These are phyloP conservation scores for Ceratobasidium sp. DNA, from an alignment of 1,284 basidiomycete genomes.

Conservation along the genomic window DNA sequence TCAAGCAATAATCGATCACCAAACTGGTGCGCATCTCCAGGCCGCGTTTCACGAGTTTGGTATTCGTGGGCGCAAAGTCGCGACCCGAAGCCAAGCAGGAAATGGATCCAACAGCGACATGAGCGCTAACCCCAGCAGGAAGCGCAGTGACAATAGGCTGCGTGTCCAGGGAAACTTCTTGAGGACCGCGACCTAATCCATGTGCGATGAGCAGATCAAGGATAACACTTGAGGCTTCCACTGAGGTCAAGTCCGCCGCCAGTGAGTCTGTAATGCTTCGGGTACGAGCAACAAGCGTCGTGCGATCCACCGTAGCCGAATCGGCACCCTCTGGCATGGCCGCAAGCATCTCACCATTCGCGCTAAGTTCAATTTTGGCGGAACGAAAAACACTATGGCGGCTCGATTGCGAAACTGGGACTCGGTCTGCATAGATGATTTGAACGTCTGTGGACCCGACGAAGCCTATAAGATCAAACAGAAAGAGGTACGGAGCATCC, in stretches of 20 bases:
- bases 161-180: conserved; percentile 8
- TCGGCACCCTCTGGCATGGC: conserved; percentile 24
- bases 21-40: conserved; percentile 68
- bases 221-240: conserved; percentile 64
- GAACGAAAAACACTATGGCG: conserved; percentile 28
- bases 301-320: conserved; percentile 52
- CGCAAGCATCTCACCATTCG: conserved; percentile 29
- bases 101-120: conserved; percentile 68
- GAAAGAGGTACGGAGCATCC: conserved; percentile 21
- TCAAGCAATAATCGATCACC: conserved; percentile 66
- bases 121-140: conserved; percentile 63
- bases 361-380: conserved; percentile 23
- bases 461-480: conserved; percentile 12
- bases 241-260: conserved; percentile 76
- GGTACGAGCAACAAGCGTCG: conserved; percentile 61
- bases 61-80: conserved; percentile 77
- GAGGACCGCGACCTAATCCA: conserved; percentile 24
- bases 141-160: conserved; percentile 55
- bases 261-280: conserved; percentile 66
- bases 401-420: conserved; percentile 14
- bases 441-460: conserved; percentile 17
- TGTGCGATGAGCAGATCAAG: conserved; percentile 55
- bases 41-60: conserved; percentile 72
- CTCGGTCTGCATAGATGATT: conserved; percentile 26
- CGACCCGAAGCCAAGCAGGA: conserved; percentile 74